Conservation (phyloP, 2,329 filamentous ascomycete genomes). For the Fusarium austroafricanum region DNA sequence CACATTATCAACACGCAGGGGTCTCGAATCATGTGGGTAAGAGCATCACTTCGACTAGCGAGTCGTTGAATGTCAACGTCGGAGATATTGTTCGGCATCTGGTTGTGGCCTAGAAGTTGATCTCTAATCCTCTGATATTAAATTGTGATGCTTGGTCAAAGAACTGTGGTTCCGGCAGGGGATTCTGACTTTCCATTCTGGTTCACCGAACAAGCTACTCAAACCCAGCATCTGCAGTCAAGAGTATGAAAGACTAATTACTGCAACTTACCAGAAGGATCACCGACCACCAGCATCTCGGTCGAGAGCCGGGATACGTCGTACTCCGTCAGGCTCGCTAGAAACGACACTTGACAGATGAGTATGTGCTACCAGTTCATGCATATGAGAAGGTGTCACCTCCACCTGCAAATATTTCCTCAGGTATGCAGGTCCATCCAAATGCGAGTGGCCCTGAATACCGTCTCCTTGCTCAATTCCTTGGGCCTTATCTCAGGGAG, state of each 20-base stretch:
- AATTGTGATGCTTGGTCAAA: background rate
- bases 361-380: constrained; percentile 28
- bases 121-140: background rate
- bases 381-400: constrained; percentile 20
- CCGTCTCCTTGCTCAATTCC: constrained; percentile 13
- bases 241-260: constrained; percentile 14
- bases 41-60: constrained; percentile 18
- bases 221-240: constrained; percentile 6
- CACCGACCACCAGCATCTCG: constrained; percentile 13
- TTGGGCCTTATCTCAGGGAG: constrained; percentile 35
- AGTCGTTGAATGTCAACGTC: background rate
- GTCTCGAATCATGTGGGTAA: constrained; percentile 29
- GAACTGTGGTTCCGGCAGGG: background rate
- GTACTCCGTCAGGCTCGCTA: background rate
- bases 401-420: constrained; percentile 32
- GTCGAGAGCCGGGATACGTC: constrained; percentile 12
- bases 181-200: constrained; percentile 8
- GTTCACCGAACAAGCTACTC: constrained; percentile 17
- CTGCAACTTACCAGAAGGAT: constrained; percentile 33
- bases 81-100: background rate
- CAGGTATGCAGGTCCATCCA: constrained; percentile 32
- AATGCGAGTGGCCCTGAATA: constrained; percentile 29
- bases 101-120: background rate
- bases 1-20: constrained; percentile 34
- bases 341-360: background rate